A percentile compares a stretch with the other conserved stretches of the same genome.
Evolutionary conservation across 371 early-diverging fungal genomes (phyloP).

Genomic region (Mortierella sp.): DNA sequence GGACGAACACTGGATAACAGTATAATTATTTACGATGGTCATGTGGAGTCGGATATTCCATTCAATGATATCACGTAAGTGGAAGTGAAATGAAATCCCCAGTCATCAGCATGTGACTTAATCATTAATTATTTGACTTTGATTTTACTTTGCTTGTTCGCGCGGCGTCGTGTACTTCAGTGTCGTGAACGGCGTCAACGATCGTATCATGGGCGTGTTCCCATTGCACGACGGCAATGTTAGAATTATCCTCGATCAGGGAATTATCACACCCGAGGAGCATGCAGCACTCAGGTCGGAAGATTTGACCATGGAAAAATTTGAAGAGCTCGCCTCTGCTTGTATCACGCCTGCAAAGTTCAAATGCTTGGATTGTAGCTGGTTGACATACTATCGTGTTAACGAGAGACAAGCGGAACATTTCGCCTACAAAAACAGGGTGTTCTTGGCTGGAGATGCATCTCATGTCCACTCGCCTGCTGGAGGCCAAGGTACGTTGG

Average conservation of each 20-base stretch:
- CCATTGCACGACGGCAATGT: slow-evolving; percentile 23
- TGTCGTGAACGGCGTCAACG: slow-evolving; percentile 12
- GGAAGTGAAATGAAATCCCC: background rate
- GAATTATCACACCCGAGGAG: slow-evolving; percentile 21
- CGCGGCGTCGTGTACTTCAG: background rate
- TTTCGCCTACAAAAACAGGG: slow-evolving; percentile 30
- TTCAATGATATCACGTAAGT: slow-evolving; percentile 34
- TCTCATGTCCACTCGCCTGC: slow-evolving; percentile 60
- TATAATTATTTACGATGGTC: slow-evolving; percentile 37
- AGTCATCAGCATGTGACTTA: background rate
- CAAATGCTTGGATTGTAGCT: slow-evolving; percentile 14
- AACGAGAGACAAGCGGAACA: slow-evolving; percentile 47
- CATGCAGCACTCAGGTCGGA: slow-evolving; percentile 7
- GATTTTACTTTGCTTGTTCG: background rate
- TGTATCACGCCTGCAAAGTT: slow-evolving; percentile 14
- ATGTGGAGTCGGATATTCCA: slow-evolving; percentile 37
- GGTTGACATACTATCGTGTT: slow-evolving; percentile 49
- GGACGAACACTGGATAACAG: slow-evolving; percentile 49
- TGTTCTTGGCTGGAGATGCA: slow-evolving; percentile 62
- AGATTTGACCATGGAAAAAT: slow-evolving; percentile 17
- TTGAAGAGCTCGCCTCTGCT: slow-evolving; percentile 6
- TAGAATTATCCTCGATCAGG: slow-evolving; percentile 25
- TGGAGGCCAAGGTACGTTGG: slow-evolving; percentile 54
- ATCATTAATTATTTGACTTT: background rate
- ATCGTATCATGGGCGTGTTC: slow-evolving; percentile 11